These are phyloP conservation scores for Cadophora malorum DNA, from an alignment of 2,329 filamentous ascomycete genomes.

Conservation along the genomic window DNA sequence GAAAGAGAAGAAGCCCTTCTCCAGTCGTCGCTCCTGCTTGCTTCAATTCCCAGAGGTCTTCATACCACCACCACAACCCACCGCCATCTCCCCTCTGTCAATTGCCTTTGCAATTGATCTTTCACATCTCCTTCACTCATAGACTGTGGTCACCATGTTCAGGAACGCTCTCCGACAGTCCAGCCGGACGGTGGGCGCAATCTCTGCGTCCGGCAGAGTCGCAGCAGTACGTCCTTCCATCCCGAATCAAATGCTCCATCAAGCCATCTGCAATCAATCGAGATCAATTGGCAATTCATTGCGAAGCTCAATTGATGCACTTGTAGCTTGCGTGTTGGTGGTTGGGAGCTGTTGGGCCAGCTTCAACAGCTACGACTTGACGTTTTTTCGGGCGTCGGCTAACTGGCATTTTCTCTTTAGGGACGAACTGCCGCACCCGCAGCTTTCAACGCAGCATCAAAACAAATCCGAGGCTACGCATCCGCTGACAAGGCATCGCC, in stretches of 20 bases:
- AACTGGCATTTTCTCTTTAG: conserved; percentile 65
- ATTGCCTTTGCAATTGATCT: conserved; percentile 71
- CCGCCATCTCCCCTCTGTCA: conserved; percentile 64
- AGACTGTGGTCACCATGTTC: conserved; percentile 80
- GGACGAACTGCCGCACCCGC: conserved; percentile 85
- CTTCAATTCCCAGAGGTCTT: conserved; percentile 20
- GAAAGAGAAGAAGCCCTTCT: conserved; percentile 20
- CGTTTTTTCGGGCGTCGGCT: conserved; percentile 59
- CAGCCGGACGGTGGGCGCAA: conserved; percentile 90
- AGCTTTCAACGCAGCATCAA: conserved; percentile 71
- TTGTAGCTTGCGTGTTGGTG: conserved; percentile 44
- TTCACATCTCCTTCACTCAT: conserved; percentile 57
- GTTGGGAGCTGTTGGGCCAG: conserved; percentile 49
- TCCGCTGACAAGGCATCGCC: conserved; percentile 92
- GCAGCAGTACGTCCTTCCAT: conserved; percentile 79
- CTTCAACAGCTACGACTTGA: conserved; percentile 42
- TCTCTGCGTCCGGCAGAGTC: conserved; percentile 91
- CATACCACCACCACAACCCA: conserved; percentile 46
- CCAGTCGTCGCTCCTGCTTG: conserved; percentile 31
- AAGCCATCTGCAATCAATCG: conserved; percentile 22
- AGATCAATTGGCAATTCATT: conserved; percentile 11
- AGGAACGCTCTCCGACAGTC: conserved; percentile 98
- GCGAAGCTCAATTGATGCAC: conserved; percentile 33
- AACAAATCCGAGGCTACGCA: conserved; percentile 86
- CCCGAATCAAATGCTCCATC: background rate